A percentile compares a stretch with the other conserved stretches of the same genome.
phyloP scores from a whole-genome alignment of 768 basidiomycete species.

The Suillus brevipes region DNA sequence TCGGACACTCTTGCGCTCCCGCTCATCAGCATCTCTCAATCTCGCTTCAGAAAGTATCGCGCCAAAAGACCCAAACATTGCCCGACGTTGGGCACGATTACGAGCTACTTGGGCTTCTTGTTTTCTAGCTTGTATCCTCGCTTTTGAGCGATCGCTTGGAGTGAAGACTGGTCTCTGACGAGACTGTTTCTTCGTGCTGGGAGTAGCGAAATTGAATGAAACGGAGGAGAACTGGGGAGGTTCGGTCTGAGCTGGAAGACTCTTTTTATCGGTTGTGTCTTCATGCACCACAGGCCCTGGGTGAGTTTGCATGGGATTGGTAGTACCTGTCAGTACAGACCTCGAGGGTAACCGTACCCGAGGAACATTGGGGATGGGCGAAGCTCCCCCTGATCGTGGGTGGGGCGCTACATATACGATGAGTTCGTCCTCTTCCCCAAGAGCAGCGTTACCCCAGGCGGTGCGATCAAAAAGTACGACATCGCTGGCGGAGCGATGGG shows the following conservation, averaged over 20 bases:
- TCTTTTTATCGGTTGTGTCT: neutral
- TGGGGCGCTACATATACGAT: constrained; percentile 81
- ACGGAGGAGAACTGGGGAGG: constrained; percentile 30
- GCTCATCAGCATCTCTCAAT: constrained; percentile 37
- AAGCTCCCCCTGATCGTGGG: constrained; percentile 42
- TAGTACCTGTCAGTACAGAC: constrained; percentile 28
- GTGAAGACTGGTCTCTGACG: constrained; percentile 35
- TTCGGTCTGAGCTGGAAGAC: constrained; percentile 4
- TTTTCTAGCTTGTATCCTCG: constrained; percentile 25
- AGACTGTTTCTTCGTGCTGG: constrained; percentile 17
- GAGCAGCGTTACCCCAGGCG: constrained; percentile 16
- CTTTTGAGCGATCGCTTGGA: constrained; percentile 22
- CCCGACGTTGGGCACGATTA: constrained; percentile 25
- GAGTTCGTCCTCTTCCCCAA: constrained; percentile 57
- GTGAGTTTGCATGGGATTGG: constrained; percentile 10
- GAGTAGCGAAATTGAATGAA: constrained; percentile 18
- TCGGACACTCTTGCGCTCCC: constrained; percentile 37
- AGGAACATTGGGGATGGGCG: constrained; percentile 18
- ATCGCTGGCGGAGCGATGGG: constrained; percentile 18
- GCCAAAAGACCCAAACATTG: constrained; percentile 49
- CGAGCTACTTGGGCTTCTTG: constrained; percentile 14
- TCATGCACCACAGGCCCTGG: neutral
- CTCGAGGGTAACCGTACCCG: constrained; percentile 20
- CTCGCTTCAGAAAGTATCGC: constrained; percentile 56
- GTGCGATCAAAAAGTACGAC: constrained; percentile 24